These are phyloP conservation scores for Cornus controversa DNA, from an alignment of 148 eudicot species.

Conservation along the genomic window DNA sequence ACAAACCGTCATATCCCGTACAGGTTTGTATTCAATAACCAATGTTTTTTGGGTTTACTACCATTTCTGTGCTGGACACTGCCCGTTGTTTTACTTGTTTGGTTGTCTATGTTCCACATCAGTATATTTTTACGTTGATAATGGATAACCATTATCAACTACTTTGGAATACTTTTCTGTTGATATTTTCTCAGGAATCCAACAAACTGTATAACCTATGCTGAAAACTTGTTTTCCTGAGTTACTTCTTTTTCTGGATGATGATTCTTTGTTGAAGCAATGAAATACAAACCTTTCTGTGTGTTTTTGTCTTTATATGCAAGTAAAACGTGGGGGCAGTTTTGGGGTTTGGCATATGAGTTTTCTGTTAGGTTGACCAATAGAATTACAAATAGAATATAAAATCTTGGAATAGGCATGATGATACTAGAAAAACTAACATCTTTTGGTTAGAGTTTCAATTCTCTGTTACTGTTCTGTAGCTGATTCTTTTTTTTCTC, in stretches of 20 bases:
- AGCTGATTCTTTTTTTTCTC: neutral
- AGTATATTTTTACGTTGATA: neutral
- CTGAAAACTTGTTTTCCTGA: neutral
- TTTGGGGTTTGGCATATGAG: neutral
- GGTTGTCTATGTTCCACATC: neutral
- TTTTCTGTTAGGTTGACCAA: neutral
- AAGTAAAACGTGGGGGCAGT: no score
- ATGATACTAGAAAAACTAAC: neutral
- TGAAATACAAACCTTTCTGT: neutral
- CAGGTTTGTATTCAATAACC: slow-evolving; percentile 12
- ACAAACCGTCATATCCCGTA: slow-evolving; percentile 22
- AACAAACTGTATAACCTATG: neutral
- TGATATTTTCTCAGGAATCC: neutral
- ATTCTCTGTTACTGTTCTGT: neutral
- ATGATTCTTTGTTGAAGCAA: neutral
- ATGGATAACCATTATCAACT: no score
- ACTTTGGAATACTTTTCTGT: neutral
- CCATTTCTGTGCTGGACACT: neutral
- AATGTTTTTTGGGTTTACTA: neutral
- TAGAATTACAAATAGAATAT: no score
- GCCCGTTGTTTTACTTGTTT: no score
- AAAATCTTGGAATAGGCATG: neutral
- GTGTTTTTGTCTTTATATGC: no score
- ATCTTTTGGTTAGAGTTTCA: neutral
- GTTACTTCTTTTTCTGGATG: neutral